Evolutionary conservation across 495 filamentous ascomycete species (phyloP).

Genomic region (Pyrenopolyporus hunteri): DNA sequence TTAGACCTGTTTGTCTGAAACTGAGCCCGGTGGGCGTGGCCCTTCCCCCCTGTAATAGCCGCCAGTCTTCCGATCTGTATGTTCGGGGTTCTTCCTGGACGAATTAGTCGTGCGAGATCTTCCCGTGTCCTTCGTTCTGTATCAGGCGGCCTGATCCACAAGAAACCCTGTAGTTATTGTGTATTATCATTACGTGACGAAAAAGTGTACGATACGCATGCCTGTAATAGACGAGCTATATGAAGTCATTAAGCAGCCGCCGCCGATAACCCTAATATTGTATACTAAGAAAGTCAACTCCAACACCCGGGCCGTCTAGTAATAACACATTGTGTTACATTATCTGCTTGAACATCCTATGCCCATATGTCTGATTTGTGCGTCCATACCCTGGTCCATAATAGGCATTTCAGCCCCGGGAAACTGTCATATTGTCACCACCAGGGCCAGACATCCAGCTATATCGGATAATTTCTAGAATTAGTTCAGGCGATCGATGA

Average conservation of each 20-base stretch:
- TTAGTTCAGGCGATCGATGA: background rate
- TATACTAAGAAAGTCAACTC: background rate
- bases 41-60: background rate
- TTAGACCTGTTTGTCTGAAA: background rate
- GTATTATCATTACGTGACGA: too few species aligned
- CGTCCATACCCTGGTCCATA: too few species aligned
- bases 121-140: background rate
- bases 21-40: constrained; percentile 8
- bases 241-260: too few species aligned
- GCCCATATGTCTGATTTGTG: too few species aligned
- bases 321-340: background rate
- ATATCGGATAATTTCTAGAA: constrained; percentile 5
- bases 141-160: too few species aligned
- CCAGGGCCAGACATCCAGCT: constrained; percentile 20
- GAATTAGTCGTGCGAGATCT: background rate
- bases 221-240: background rate
- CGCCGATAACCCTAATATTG: too few species aligned
- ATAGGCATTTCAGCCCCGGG: background rate
- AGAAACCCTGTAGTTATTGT: too few species aligned
- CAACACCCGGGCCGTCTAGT: background rate
- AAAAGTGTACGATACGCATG: too few species aligned
- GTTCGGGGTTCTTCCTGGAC: background rate
- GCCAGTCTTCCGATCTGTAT: background rate
- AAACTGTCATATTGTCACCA: background rate
- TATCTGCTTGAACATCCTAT: too few species aligned